Conservation (phyloP, 1,284 basidiomycete species). For the Marasmius tenuissimus region DNA sequence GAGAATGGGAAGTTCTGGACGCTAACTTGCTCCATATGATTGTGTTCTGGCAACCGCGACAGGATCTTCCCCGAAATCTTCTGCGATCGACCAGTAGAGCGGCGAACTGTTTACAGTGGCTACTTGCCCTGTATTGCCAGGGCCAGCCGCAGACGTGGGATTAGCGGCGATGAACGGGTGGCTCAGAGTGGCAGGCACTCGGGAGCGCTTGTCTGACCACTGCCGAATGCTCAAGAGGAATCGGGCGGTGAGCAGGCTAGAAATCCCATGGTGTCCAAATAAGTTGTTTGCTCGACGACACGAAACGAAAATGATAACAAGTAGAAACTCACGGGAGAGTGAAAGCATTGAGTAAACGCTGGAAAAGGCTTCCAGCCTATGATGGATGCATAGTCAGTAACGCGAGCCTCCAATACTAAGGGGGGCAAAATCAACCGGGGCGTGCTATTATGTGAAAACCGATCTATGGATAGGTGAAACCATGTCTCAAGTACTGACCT, state of each 20-base stretch:
- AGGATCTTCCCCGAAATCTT: too few relatives aligned
- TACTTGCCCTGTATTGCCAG: too few relatives aligned
- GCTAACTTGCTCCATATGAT: too few relatives aligned
- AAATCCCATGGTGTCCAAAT: slow-evolving; percentile 21
- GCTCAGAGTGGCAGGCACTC: neutral
- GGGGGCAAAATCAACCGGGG: neutral
- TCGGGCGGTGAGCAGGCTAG: slow-evolving; percentile 32
- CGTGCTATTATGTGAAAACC: too few relatives aligned
- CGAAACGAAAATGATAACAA: neutral
- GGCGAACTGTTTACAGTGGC: too few relatives aligned
- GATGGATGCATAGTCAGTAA: neutral
- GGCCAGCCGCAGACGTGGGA: too few relatives aligned
- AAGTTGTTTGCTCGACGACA: neutral
- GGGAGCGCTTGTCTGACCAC: slow-evolving; percentile 18
- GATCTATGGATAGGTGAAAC: too few relatives aligned
- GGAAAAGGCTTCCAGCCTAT: slow-evolving; percentile 25
- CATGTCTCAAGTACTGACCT: too few relatives aligned
- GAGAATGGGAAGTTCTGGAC: too few relatives aligned
- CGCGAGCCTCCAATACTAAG: neutral
- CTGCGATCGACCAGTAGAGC: too few relatives aligned
- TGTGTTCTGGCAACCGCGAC: too few relatives aligned
- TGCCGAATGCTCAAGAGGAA: slow-evolving; percentile 31
- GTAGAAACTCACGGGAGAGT: slow-evolving; percentile 26
- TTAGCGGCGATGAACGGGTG: too few relatives aligned
- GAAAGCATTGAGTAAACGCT: slow-evolving; percentile 28